A percentile compares a stretch with the other conserved stretches of the same genome.
phyloP scores from a whole-genome alignment of 257 asterid species.

The Ajuga chamaepitys region DNA sequence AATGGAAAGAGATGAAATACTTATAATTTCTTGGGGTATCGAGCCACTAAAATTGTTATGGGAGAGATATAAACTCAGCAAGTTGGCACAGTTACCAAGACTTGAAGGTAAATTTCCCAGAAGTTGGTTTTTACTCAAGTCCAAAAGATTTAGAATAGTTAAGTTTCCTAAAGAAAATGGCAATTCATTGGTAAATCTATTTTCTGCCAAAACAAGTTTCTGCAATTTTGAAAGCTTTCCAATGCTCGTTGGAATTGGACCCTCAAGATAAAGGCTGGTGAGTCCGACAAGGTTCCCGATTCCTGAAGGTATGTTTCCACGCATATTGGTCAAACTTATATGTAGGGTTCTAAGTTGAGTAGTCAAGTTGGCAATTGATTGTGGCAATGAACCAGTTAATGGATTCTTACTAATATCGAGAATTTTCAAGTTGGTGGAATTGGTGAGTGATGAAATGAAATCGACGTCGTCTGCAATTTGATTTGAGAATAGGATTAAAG shows the following conservation, averaged over 20 bases:
- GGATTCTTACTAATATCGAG: slow-evolving; percentile 17
- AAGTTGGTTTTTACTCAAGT: neutral
- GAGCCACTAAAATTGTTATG: slow-evolving; percentile 6
- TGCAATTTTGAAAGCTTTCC: neutral
- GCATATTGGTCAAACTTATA: slow-evolving; percentile 12
- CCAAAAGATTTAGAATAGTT: neutral
- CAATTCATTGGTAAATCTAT: neutral
- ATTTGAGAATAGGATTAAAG: neutral
- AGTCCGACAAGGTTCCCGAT: slow-evolving; percentile 22
- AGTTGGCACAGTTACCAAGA: slow-evolving; percentile 6
- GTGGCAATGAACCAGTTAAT: slow-evolving; percentile 29
- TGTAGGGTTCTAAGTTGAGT: neutral
- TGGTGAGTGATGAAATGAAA: slow-evolving; percentile 20
- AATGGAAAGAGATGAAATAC: neutral
- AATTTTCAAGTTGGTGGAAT: neutral
- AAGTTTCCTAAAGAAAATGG: slow-evolving; percentile 21
- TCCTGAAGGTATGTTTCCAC: slow-evolving; percentile 28
- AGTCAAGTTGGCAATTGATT: slow-evolving; percentile 24
- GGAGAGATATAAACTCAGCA: slow-evolving; percentile 1
- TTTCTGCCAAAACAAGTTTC: neutral
- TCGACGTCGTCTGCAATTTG: slow-evolving; percentile 13
- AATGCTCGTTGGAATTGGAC: slow-evolving; percentile 15
- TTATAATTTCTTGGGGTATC: neutral
- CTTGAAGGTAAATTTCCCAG: slow-evolving; percentile 9
- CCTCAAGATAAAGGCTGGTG: slow-evolving; percentile 12